These are phyloP conservation scores for Berberis vulgaris DNA, from an alignment of 164 flowering plant species.

Conservation along the genomic window DNA sequence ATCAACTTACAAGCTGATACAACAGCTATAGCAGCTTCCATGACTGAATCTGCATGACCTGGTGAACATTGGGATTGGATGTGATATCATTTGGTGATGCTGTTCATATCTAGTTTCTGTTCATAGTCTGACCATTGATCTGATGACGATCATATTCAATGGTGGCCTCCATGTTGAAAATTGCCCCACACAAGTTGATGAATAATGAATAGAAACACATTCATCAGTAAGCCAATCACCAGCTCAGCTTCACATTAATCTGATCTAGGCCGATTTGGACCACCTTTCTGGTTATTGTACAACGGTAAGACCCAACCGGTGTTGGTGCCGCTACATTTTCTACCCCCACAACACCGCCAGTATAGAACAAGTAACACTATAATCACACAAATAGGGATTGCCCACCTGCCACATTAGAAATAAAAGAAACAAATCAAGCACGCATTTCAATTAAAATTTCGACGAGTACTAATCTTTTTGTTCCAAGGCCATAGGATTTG, in stretches of 20 bases:
- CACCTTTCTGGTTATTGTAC: slow-evolving; percentile 44
- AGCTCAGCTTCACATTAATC: slow-evolving; percentile 27
- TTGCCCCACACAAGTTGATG: slow-evolving; percentile 2
- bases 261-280: slow-evolving; percentile 50
- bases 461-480: background rate
- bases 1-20: no score
- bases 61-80: no score
- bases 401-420: slow-evolving; percentile 62
- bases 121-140: background rate
- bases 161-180: slow-evolving; percentile 4
- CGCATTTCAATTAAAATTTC: background rate
- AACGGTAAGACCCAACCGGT: slow-evolving; percentile 53
- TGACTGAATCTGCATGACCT: no score
- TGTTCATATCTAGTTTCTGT: no score
- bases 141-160: background rate
- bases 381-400: slow-evolving; percentile 51
- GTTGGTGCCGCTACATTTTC: slow-evolving; percentile 38
- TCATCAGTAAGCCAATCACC: background rate
- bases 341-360: slow-evolving; percentile 76
- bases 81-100: no score
- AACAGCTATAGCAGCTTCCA: no score
- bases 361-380: slow-evolving; percentile 46
- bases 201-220: background rate
- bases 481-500: background rate
- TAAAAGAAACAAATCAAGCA: background rate